Base-by-base conservation (phyloP, 75 land plant species). In the Selaginella moellendorffii region DNA sequence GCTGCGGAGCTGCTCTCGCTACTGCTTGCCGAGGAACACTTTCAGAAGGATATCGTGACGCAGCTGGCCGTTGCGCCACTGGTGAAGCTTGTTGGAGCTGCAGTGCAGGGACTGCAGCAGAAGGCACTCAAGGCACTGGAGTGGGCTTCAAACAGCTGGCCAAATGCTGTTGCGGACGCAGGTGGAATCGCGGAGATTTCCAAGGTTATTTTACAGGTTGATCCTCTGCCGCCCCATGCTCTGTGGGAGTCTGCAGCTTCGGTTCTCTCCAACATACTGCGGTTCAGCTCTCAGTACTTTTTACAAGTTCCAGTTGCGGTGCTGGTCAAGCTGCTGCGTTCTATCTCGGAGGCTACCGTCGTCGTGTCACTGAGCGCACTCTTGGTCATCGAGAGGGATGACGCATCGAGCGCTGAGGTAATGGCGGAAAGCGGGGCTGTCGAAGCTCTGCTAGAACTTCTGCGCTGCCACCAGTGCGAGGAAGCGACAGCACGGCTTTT, bases 361-460 rank as follows among this genome's bases (percentile, higher is more conserved):
- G 68, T 81, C 46, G 95, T 95, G 54, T 85, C 96, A 59, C 51
- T 92, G 28, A 88, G 79, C 75, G 96, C 97, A 24, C 75, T 92
- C 24, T 83, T 92, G 26, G 86, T 92, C 19, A 68, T 92, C 64
- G 97, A 92, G 71, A 79, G 10, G 73, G 97, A 92, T 68, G 97
- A 92, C 80, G 78, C 79, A 68, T 76, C 97, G 22, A 92, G 90
- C 74, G 89, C 97, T 29, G 97, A 81, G 79, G 81, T 83, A 63
- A 92, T 92, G 83, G 96, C 83, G 52, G 95, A 92, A 76, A 76
- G 79, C 78, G 97, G 97, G 31, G 97, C 97, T 24, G 78, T 92
- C 22, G 97, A 92, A 69, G 97, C 90, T 26, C 81, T 92, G 19
- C 29, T 92, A 69, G 97, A 88, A 65, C 80, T 92, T 31, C 84